Evolutionary conservation across 352 stramenopile species (phyloP), one percentile per base, ranked within the genome.

Genomic region (Thalassiosira ordinaria): DNA sequence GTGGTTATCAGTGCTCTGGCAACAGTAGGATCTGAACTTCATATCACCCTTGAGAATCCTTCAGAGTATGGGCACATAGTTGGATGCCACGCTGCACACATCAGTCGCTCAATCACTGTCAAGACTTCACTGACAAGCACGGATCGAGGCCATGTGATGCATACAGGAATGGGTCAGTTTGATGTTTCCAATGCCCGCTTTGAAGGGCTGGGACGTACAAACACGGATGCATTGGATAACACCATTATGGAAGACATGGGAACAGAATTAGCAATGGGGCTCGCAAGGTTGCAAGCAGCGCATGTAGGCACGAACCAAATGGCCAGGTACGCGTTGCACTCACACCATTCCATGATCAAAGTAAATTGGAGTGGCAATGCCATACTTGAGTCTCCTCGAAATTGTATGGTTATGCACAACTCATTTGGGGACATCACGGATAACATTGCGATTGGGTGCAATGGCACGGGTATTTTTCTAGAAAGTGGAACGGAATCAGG

Each of bases 401-500:
- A 65, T 76, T 64, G 73, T 29, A 60, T 76, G 18, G 73, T 81
- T 6, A 37, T 53, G 13, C 73, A 81, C 51, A 77, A 81, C 22
- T 81, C 73, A 5, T 41, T 64, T 20, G 73, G 75, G 2, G 41
- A 63, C 5, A 70, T 77, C 1, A 11, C 35, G 27, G 56, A 81
- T 4, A 81, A 81, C 57, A 31, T 81, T 35, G 33, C 76, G 26
- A 52, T 77, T 22, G 73, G 44, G 47, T 64, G 22, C 4, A 46
- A 76, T 37, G 73, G 73, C 8, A 64, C 64, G 46, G 73, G 52
- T 29, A 77, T 81, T 31, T 71, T 81, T 27, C 37, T 81, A 3
- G 73, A 81, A 44, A 65, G 68, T 71, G 64, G 53, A 20, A 74
- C 63, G 2, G 73, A 81, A 46, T 77, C 73, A 16, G 73, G 73